These are phyloP conservation scores for Sporothrix brasiliensis DNA, from an alignment of 2,329 filamentous ascomycete species.

Conservation along the genomic window DNA sequence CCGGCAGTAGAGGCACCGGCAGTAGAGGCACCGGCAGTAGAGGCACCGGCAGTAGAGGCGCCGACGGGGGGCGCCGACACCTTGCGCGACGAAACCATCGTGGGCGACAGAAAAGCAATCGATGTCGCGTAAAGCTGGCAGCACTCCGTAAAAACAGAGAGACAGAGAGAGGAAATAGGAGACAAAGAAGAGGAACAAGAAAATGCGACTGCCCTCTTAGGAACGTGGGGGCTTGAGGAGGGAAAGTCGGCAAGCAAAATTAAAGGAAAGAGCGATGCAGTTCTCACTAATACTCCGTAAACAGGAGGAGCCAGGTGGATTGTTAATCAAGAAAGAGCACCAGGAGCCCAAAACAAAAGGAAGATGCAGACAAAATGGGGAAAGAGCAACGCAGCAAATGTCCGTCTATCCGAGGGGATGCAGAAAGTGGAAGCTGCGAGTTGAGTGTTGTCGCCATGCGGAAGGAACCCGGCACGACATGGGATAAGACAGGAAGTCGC, in stretches of 20 bases:
- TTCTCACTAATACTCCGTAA: background rate
- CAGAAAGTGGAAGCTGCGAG: background rate
- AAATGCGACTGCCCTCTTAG: background rate
- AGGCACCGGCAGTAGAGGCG: too few species aligned
- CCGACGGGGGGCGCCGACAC: background rate
- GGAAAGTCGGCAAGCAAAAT: background rate
- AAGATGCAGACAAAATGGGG: background rate
- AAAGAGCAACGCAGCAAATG: background rate
- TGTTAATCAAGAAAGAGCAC: background rate
- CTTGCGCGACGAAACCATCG: constrained; percentile 20
- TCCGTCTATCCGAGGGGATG: background rate
- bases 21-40: background rate
- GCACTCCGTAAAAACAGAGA: background rate
- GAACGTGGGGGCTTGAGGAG: background rate
- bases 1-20: background rate
- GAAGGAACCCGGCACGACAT: background rate
- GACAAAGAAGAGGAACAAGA: background rate
- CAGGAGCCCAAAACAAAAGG: background rate
- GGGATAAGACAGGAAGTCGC: background rate
- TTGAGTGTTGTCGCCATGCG: background rate
- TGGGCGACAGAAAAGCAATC: background rate
- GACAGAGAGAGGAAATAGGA: too few species aligned
- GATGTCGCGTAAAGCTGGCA: background rate
- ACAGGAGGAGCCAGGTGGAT: background rate
- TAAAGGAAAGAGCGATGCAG: background rate